phyloP scores from a whole-genome alignment of 139 green algal species.

The Chlamydomonas incerta region DNA sequence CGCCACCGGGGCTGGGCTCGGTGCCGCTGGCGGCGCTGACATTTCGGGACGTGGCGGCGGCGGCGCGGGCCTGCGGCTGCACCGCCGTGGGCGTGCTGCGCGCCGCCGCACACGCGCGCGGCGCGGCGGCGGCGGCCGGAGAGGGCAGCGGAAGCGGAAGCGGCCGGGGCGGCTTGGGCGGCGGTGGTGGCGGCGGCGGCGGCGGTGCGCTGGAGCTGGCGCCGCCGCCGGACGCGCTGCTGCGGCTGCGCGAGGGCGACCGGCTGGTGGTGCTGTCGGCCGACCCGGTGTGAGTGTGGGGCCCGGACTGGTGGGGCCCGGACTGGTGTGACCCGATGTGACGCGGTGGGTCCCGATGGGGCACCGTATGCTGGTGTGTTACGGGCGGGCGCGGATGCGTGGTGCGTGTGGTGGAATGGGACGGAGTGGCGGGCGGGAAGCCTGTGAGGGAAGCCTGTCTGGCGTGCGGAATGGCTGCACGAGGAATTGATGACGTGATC shows the following conservation, averaged over 20 bases:
- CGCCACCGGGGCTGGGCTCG: no score
- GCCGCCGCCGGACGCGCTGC: neutral
- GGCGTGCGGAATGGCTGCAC: no score
- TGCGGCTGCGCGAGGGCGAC: neutral
- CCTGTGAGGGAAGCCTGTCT: no score
- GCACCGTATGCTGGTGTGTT: no score
- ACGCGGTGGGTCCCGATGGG: no score
- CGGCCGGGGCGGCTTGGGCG: no score
- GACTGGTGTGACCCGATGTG: no score
- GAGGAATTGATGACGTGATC: no score
- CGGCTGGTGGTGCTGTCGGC: constrained; percentile 31
- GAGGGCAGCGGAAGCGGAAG: neutral
- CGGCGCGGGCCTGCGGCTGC: constrained; percentile 2
- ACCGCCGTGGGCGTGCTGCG: constrained; percentile 26
- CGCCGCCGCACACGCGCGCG: neutral
- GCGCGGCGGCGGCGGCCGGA: neutral
- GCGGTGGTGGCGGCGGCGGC: neutral
- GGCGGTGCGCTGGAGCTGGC: constrained; percentile 14
- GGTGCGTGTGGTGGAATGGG: no score
- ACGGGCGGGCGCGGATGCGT: no score
- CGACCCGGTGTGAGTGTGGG: constrained; percentile 5
- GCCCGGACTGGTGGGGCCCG: no score
- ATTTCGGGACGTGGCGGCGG: neutral
- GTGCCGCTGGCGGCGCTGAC: neutral
- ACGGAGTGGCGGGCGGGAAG: no score